Percentiles rank a stretch among this genome's conserved stretches.
Evolutionary conservation across 1,284 basidiomycete species (phyloP).

Genomic region (Hypsizygus ulmarius): DNA sequence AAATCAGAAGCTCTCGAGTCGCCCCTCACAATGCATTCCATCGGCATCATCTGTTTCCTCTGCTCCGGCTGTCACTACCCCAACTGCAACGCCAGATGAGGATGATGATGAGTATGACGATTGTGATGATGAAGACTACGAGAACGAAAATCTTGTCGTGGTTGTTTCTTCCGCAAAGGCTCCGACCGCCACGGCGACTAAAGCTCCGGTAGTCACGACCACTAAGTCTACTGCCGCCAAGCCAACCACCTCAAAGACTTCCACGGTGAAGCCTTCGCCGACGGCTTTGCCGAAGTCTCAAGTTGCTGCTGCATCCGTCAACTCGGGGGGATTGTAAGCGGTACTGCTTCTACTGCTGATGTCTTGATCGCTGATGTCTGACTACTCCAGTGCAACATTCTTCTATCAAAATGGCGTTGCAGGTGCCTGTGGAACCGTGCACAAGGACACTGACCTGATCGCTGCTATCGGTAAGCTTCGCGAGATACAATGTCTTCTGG

Average conservation of each 20-base stretch:
- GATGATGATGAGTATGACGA: slow-evolving; percentile 31
- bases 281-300: slow-evolving; percentile 18
- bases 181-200: neutral
- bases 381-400: slow-evolving; percentile 57
- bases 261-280: slow-evolving; percentile 13
- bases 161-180: neutral
- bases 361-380: slow-evolving; percentile 8
- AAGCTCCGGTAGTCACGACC: slow-evolving; percentile 12
- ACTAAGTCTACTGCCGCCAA: slow-evolving; percentile 15
- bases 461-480: slow-evolving; percentile 60
- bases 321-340: slow-evolving; percentile 49
- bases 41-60: slow-evolving; percentile 23
- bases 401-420: slow-evolving; percentile 67
- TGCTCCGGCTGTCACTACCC: slow-evolving; percentile 20
- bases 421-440: slow-evolving; percentile 72
- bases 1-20: slow-evolving; percentile 46
- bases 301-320: slow-evolving; percentile 11
- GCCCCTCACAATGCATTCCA: slow-evolving; percentile 52
- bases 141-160: too few relatives aligned
- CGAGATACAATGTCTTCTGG: neutral
- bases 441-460: slow-evolving; percentile 66
- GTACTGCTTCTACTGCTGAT: slow-evolving; percentile 21
- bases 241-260: slow-evolving; percentile 18
- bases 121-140: slow-evolving; percentile 14
- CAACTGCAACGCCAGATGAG: slow-evolving; percentile 25